Base-by-base conservation (phyloP, 2,329 filamentous ascomycete species). In the Zasmidium cellare region DNA sequence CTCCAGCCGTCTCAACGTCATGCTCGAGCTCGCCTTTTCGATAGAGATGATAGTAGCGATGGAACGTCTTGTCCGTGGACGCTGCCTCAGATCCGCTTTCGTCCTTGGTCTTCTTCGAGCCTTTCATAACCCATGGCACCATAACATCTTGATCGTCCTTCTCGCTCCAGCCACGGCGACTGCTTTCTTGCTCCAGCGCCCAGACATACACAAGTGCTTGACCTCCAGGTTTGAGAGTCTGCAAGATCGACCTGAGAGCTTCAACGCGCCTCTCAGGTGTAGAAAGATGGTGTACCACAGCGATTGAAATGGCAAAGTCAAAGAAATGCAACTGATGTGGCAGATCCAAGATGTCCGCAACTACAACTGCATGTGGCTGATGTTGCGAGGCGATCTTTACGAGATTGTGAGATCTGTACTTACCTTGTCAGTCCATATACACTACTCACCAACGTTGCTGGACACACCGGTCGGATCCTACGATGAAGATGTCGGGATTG, bases 41-140 rank as follows among this genome's bases (percentile, higher is more conserved):
- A 75, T 96, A 99, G 23, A 99, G 80, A 76, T 99, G 94, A 73
- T 99, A 99, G 73, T 96, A 99, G 53, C 94, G 84, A 73, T 96
- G 86, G 72, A 90, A 96, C 0, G 87, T 91, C 71, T 79, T 79
- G 48, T 67, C 69, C 25, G 65, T 65, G 18, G 58, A 58, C 18
- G 52, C 22, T 9, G 57, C 35, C 53, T 22, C 19, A 23, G 41
- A 1, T 11, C 65, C 51, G 38, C 57, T 60, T 20, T 61, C 62
- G 38, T 59, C 60, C 22, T 63, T 60, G 49, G 61, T 45, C 58
- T 73, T 76, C 67, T 75, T 76, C 59, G 55, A 59, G 9, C 60
- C 64, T 55, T 76, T 75, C 75, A 92, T 84, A 22, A 97, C 91
- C 94, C 94, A 99, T 14, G 94, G 92, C 49, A 99, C 94, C 78